Conservation (phyloP, 257 asterid genomes). For the Jacaranda copaia region DNA sequence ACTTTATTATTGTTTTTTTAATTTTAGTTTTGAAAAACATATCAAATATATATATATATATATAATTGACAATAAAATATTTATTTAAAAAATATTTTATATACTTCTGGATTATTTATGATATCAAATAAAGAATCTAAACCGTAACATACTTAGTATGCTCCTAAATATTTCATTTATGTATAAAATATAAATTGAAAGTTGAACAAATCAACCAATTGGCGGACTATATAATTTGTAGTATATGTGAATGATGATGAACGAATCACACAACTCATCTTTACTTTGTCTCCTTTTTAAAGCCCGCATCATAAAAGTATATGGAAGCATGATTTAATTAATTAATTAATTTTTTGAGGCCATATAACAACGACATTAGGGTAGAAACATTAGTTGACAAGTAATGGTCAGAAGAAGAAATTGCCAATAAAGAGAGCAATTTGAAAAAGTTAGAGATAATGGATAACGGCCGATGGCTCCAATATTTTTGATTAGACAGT, state of each 20-base stretch:
- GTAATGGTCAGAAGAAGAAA: background rate
- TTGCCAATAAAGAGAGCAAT: background rate
- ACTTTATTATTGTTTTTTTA: background rate
- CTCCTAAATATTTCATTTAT: no score
- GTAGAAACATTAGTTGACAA: slow-evolving; percentile 27
- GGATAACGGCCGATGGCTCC: background rate
- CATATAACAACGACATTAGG: background rate
- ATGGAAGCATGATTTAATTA: slow-evolving; percentile 16
- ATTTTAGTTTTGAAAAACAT: no score
- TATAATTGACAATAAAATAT: no score
- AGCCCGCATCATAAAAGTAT: background rate
- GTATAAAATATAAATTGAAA: no score
- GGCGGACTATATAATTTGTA: background rate
- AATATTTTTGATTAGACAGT: slow-evolving; percentile 28
- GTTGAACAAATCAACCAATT: background rate
- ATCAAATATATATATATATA: no score
- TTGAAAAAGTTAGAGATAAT: no score
- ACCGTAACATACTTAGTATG: no score
- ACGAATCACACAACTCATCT: background rate
- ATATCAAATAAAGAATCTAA: no score
- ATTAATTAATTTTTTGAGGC: background rate
- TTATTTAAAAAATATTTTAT: no score
- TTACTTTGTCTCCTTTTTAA: background rate
- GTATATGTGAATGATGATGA: background rate
- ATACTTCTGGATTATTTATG: no score